Base-by-base conservation (phyloP, 768 basidiomycete genomes). In the Boletellus ananas region DNA sequence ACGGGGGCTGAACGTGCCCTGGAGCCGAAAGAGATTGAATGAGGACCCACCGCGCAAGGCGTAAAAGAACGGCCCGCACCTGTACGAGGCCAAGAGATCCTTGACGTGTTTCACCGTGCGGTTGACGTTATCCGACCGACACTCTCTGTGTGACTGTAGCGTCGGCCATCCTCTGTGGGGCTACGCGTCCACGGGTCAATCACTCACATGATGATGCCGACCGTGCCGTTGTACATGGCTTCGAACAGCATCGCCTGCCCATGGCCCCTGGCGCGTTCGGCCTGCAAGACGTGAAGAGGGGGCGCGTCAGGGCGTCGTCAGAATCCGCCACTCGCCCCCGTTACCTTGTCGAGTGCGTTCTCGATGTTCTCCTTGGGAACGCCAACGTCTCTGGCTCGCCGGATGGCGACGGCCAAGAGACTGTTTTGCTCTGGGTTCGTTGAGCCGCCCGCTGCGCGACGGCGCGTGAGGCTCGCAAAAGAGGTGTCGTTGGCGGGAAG, bases 341-440 rank as follows among this genome's bases (percentile, higher is more conserved):
- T 20, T 56, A 81, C 85, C 70, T 74, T 79, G 38, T 73, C 75
- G 41, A 87, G 66, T 0, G 84, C 79, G 23, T 74, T 80, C 50
- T 81, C 81, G 6, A 87, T 79, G 64, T 85, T 87, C 39, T 84
- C 82, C 56, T 78, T 86, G 12, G 85, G 85, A 10, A 87, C 78
- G 29, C 83, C 80, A 43, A 71, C 68, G 0, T 79, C 74, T 62
- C 74, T 83, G 0, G 77, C 79, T 34, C 78, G 70, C 57, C 77
- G 81, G n/a, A 87, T 58, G 6, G 74, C 78, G 6, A 72, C 62
- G 2, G 80, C 79, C 40, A 87, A 69, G 3, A 77, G 71, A 8
- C 71, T 34, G 59, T 87, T 87, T 51, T 75, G 69, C 27, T 69
- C 72, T 6, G 82, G 81, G 58, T 80, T 80, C 1, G 71, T 52